These are phyloP conservation scores for Cystobasidium slooffiae DNA, from an alignment of 1,284 basidiomycete species.

Conservation along the genomic window DNA sequence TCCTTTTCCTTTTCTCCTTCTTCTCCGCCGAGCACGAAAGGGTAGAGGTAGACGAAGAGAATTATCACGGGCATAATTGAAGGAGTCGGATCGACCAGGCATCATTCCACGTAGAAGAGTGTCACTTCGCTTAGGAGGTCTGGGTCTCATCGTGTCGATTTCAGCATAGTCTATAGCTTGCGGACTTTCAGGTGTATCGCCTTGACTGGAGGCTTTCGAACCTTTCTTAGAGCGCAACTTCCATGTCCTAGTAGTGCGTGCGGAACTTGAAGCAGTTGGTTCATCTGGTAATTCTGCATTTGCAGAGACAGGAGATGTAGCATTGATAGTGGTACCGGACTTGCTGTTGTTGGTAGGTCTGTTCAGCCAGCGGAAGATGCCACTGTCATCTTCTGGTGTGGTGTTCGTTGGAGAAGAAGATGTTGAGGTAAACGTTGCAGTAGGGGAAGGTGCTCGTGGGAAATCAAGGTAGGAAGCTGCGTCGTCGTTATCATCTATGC, in stretches of 20 bases:
- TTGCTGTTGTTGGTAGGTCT: neutral
- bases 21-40: neutral
- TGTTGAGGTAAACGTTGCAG: neutral
- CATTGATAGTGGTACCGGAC: neutral
- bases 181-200: neutral
- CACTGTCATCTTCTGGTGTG: neutral
- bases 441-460: constrained; percentile 1
- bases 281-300: neutral
- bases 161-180: constrained; percentile 6
- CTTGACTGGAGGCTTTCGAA: neutral
- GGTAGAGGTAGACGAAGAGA: constrained; percentile 1
- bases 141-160: constrained; percentile 2
- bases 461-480: constrained; percentile 11
- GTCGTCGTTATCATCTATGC: constrained; percentile 6
- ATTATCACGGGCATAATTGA: neutral
- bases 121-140: constrained; percentile 1
- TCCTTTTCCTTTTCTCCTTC: constrained; percentile 11
- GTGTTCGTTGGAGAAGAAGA: neutral
- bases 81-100: neutral
- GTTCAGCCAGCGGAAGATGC: neutral
- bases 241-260: constrained; percentile 5
- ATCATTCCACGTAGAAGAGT: neutral
- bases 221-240: neutral
- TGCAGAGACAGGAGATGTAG: neutral
- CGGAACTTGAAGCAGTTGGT: neutral